Evolutionary conservation across 2,329 filamentous ascomycete genomes (phyloP).

Genomic region (Diplocarpon rosae): DNA sequence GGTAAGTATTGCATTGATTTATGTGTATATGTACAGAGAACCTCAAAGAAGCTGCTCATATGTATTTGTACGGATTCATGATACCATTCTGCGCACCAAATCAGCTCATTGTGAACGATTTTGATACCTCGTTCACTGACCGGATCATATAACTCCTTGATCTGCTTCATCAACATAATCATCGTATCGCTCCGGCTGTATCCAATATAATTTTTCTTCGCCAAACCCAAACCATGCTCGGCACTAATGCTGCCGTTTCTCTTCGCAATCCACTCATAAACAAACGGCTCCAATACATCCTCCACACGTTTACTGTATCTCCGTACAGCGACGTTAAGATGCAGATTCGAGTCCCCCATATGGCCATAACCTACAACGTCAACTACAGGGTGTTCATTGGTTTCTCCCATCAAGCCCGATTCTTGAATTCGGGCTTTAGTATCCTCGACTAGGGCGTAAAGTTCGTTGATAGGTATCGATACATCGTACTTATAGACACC

Average conservation of each 20-base stretch:
- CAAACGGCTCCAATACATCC: constrained; percentile 79
- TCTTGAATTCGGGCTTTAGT: constrained; percentile 60
- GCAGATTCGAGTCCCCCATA: constrained; percentile 94
- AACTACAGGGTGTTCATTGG: constrained; percentile 66
- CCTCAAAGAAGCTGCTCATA: constrained; percentile 33
- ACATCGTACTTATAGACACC: constrained; percentile 98
- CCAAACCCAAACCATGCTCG: constrained; percentile 86
- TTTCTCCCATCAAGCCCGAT: constrained; percentile 67
- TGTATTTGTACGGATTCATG: constrained; percentile 99
- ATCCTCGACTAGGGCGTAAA: constrained; percentile 86
- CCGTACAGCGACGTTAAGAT: constrained; percentile 78
- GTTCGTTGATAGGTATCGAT: constrained; percentile 77
- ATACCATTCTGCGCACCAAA: constrained; percentile 67
- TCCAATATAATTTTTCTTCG: constrained; percentile 91
- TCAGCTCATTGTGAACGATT: constrained; percentile 15
- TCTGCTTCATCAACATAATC: constrained; percentile 84
- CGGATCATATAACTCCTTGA: constrained; percentile 90
- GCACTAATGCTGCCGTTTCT: constrained; percentile 89
- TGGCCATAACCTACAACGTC: constrained; percentile 95
- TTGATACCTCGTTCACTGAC: constrained; percentile 41
- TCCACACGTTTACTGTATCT: constrained; percentile 83
- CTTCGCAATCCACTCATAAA: constrained; percentile 93
- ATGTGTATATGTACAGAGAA: not conserved
- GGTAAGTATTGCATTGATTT: not conserved
- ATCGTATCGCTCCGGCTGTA: constrained; percentile 86